Conservation (phyloP, 306 rosid genomes). For the Cucurbita maxima region DNA sequence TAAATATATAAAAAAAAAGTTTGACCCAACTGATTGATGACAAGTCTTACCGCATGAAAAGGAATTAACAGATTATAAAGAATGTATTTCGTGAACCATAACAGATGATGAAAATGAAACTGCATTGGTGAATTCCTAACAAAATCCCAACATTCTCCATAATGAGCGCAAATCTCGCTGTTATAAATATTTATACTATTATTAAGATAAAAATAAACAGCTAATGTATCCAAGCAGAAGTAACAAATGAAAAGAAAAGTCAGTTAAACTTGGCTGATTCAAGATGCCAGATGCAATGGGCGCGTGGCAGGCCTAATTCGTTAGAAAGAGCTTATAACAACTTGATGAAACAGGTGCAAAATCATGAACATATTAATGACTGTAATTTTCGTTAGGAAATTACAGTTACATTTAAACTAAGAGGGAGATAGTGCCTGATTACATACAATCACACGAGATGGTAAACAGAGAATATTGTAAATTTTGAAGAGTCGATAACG, state of each 20-base stretch:
- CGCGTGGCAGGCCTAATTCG: background rate
- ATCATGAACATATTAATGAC: background rate
- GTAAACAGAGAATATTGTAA: too few relatives aligned
- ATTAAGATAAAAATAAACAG: background rate
- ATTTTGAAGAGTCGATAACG: too few relatives aligned
- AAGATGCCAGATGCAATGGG: background rate
- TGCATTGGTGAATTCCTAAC: background rate
- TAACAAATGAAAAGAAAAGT: background rate
- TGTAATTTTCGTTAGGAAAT: background rate
- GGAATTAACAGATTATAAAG: background rate
- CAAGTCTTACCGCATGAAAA: background rate
- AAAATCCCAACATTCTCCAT: background rate
- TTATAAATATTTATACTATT: background rate
- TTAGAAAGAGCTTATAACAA: background rate
- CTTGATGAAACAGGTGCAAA: background rate
- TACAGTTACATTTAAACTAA: too few relatives aligned
- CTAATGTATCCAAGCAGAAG: background rate
- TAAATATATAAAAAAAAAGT: background rate
- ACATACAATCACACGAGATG: too few relatives aligned
- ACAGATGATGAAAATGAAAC: background rate
- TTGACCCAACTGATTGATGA: background rate
- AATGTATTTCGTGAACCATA: background rate
- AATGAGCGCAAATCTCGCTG: background rate
- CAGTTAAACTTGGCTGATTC: background rate
- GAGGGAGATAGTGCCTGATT: too few relatives aligned